Base-by-base conservation (phyloP, 441 rosid species). In the Eruca vesicaria region DNA sequence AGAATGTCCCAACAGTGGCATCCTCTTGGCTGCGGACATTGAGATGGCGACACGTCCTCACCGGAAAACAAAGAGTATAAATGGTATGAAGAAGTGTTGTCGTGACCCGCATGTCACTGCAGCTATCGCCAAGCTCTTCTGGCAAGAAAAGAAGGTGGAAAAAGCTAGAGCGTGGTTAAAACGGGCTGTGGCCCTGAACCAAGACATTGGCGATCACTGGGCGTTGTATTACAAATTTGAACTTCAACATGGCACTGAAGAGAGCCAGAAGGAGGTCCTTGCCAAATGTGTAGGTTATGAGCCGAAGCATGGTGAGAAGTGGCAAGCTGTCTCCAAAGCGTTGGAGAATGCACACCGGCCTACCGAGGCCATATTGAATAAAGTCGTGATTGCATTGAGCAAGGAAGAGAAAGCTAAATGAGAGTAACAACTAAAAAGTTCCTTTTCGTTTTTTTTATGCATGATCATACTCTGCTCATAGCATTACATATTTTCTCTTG, bases 81-180 rank as follows among this genome's bases (percentile, higher is more conserved):
- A 95, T 85, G 99, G 93, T n/a, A 57, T 86, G 41, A 95, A 93
- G 83, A 93, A 90, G 74, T 87, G 96, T 84, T 87, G 82, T 72
- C 86, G 90, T 10, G 95, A 93, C 82, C 96, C 98, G 10, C 89
- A 91, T 78, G 97, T 95, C 26, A 82, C 92, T 58, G 90, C 90
- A 12, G 97, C 97, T n/a, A 89, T 86, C 28, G 97, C 97, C 29
- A 93, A 90, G 84, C 77, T 93, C 63, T 95, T 93, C 84, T 93
- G 97, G 98, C 95, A 85, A 67, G 97, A 95, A 55, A 86, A 93
- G 81, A 95, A 93, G 84, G 95, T 90, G 67, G 99, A 93, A 41
- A 91, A 93, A 80, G 99, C 99, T 31, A 84, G 99, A 77, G 65
- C 70, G 32, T 93, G 99, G 99, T 84, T 93, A 29, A 84, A 82